phyloP scores from a whole-genome alignment of 202 grass and related monocot species.

The Panicum virgatum region DNA sequence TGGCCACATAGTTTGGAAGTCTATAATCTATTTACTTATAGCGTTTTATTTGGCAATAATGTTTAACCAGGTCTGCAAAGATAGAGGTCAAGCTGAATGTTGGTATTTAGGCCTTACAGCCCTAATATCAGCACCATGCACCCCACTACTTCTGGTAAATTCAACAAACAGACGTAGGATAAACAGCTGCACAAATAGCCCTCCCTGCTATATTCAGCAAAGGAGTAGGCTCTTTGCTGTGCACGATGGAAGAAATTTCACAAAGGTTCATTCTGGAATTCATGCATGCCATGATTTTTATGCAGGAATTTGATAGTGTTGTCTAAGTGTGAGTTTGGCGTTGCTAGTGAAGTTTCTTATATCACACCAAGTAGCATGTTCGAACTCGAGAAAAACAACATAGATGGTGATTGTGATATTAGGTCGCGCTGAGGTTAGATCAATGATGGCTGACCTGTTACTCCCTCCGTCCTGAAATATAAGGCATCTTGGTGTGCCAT shows the following conservation, averaged over 20 bases:
- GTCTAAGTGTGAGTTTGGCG: slow-evolving; percentile 1
- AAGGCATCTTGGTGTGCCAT: too few relatives aligned
- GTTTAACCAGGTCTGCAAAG: slow-evolving; percentile 78
- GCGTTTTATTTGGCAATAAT: slow-evolving; percentile 16
- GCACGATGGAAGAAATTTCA: slow-evolving; percentile 61
- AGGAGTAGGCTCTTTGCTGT: slow-evolving; percentile 57
- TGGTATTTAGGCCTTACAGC: slow-evolving; percentile 75
- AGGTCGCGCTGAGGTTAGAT: slow-evolving; percentile 16
- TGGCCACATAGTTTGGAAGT: slow-evolving; percentile 1
- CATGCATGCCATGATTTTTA: slow-evolving; percentile 13
- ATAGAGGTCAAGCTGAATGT: slow-evolving; percentile 84
- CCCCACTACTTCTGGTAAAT: slow-evolving; percentile 64
- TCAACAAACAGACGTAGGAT: slow-evolving; percentile 53
- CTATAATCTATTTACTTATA: slow-evolving; percentile 12
- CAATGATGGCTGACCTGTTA: background rate
- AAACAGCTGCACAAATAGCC: slow-evolving; percentile 78
- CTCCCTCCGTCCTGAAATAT: too few relatives aligned
- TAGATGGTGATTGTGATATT: slow-evolving; percentile 5
- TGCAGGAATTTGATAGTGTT: slow-evolving; percentile 14
- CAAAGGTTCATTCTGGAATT: slow-evolving; percentile 66
- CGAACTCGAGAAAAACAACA: background rate
- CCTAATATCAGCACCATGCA: slow-evolving; percentile 57
- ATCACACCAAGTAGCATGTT: slow-evolving; percentile 19
- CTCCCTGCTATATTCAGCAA: slow-evolving; percentile 70
- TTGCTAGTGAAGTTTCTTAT: slow-evolving; percentile 1